Base-by-base conservation (phyloP, 177 flowering plant genomes). In the Vitis hybrid region DNA sequence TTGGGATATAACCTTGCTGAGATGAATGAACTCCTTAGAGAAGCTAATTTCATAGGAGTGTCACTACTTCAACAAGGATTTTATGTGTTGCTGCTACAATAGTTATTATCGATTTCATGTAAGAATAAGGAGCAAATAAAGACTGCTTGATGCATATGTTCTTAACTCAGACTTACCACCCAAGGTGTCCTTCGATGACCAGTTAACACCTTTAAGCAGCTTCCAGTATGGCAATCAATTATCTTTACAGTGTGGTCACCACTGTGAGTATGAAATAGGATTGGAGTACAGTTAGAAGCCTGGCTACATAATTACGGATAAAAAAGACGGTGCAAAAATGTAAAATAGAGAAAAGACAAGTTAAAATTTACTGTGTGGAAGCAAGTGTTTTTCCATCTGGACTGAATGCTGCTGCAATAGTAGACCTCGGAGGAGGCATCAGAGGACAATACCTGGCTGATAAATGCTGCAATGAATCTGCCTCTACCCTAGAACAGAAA, bases 121-220 rank as follows among this genome's bases (percentile, higher is more conserved):
- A 41, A 41, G 46, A 41, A 41, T 41, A 41, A 41, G 46, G 46
- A 41, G 9, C 46, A 5, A 41, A 41, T 7, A 41, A 41, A 41
- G 2, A 41, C 46, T 41, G 46, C 46, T 41, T 41, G 46, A 41
- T 41, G 46, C 7, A 8, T 41, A 5, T 41, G 5, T 41, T 41
- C 46, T 5, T 41, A 41, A 41, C 46, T 41, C 46, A 41, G 9
- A 62, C 97, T 81, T 84, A 96, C 99, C 99, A 96, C 99, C 99
- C 98, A 96, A 9, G 98, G 99, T 11, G 99, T 96, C 76, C 98
- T 88, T 65, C 97, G 85, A 82, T 94, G 99, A 63, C 99, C 99
- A 76, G 82, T 88, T 72, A 96, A 81, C 77, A 96, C 97, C 80
- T 92, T 96, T 78, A 94, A 83, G 85, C 98, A 96, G 64, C 76